phyloP scores from a whole-genome alignment of 2,329 filamentous ascomycete genomes.

The Elsinoe fawcettii region DNA sequence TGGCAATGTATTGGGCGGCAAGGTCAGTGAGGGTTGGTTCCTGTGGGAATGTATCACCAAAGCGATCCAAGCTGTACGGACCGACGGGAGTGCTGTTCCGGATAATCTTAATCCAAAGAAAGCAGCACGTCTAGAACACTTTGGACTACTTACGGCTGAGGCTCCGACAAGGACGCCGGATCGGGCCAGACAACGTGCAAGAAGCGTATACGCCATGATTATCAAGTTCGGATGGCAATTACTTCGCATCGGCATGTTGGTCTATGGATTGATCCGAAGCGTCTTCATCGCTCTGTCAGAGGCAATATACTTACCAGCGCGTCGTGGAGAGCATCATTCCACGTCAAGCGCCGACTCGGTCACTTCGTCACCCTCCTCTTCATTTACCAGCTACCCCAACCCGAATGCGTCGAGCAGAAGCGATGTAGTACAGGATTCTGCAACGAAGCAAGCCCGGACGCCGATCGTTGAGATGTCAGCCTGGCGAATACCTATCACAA shows the following conservation, averaged over 20 bases:
- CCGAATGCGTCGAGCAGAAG: conserved; percentile 11
- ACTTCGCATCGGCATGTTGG: conserved; percentile 45
- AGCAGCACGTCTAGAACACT: conserved; percentile 46
- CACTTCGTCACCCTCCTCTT: conserved; percentile 5
- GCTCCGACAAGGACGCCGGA: conserved; percentile 2
- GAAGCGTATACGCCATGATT: neutral
- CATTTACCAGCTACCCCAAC: conserved; percentile 23
- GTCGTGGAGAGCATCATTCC: conserved; percentile 27
- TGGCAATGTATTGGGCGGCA: conserved; percentile 71
- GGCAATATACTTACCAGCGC: conserved; percentile 58
- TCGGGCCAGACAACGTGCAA: conserved; percentile 11
- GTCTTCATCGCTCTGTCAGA: conserved; percentile 57
- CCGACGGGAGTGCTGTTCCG: conserved; percentile 28
- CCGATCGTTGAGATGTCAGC: conserved; percentile 66
- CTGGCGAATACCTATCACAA: conserved; percentile 64
- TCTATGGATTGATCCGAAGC: conserved; percentile 52
- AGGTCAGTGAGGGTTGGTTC: conserved; percentile 78
- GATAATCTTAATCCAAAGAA: conserved; percentile 10
- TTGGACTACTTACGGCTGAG: conserved; percentile 44
- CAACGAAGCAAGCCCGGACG: conserved; percentile 34
- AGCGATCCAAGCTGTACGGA: conserved; percentile 41
- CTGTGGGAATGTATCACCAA: conserved; percentile 79
- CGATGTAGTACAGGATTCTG: conserved; percentile 13
- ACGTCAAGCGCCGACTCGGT: neutral
- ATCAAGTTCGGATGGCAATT: conserved; percentile 36